A percentile compares a stretch with the other conserved stretches of the same genome.
Evolutionary conservation across 179 eudicot species (phyloP).

Genomic region (Monotropa hypopitys): DNA sequence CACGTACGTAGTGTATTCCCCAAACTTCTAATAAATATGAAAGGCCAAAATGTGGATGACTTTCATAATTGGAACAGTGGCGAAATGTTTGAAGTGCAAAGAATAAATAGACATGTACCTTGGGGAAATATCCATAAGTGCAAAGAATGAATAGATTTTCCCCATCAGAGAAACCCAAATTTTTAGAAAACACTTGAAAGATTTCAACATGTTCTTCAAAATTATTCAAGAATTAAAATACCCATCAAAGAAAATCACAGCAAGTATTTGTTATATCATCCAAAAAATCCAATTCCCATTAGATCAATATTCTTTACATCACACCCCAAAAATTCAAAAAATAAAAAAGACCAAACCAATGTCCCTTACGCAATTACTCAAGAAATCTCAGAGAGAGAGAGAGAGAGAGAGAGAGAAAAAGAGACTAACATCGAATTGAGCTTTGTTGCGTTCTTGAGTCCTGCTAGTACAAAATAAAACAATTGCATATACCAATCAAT

Average conservation of each 20-base stretch:
- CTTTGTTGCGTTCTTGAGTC: constrained; percentile 5
- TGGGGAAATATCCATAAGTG: constrained; percentile 15
- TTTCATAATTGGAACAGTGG: neutral
- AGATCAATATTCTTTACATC: neutral
- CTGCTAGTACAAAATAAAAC: too few relatives aligned
- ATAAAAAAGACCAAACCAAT: neutral
- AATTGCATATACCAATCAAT: too few relatives aligned
- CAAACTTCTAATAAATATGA: neutral
- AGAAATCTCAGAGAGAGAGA: neutral
- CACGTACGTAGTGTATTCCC: too few relatives aligned
- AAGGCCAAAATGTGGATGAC: neutral
- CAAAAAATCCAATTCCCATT: neutral
- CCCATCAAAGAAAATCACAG: neutral
- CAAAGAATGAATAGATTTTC: neutral
- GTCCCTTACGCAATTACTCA: neutral
- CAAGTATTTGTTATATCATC: neutral
- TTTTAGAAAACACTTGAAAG: neutral
- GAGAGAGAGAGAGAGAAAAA: constrained; percentile 9
- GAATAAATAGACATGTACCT: constrained; percentile 15
- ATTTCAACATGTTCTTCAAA: neutral
- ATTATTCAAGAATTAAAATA: neutral
- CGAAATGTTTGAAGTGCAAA: neutral
- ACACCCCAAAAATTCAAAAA: neutral
- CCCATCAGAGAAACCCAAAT: neutral
- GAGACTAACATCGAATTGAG: constrained; percentile 12